Evolutionary conservation across 768 basidiomycete species (phyloP), one percentile per base, ranked within the genome.

Genomic region (Pleurotus tuber-regium): DNA sequence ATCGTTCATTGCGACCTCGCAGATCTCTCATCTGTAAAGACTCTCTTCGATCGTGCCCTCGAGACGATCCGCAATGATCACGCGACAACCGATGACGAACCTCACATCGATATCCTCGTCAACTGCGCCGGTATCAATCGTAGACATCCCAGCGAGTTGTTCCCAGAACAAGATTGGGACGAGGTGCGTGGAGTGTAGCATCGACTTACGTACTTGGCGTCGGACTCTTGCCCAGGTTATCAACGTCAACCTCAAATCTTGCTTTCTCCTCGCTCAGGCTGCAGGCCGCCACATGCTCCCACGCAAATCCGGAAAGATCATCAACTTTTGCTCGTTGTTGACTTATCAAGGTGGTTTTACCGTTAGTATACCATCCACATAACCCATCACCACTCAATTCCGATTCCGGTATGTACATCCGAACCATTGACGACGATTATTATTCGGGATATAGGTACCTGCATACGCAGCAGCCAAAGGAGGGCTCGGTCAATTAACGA

Each of bases 391-490:
- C 31, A 33, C n/a, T 33, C 31, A n/a, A n/a, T n/a, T n/a, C n/a
- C n/a, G n/a, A n/a, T n/a, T n/a, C n/a, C n/a, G n/a, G n/a, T n/a
- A n/a, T n/a, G n/a, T n/a, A n/a, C n/a, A n/a, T n/a, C n/a, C n/a
- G n/a, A n/a, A n/a, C n/a, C n/a, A n/a, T n/a, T n/a, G n/a, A n/a
- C n/a, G n/a, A n/a, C n/a, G n/a, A 36, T 12, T 1, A 8, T 1
- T 36, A 9, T 36, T 14, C 18, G 33, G 33, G 14, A 84, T 87
- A 12, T 23, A 47, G 44, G 44, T 96, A 33, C 92, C 93, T 16
- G 94, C 94, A 9, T 96, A 96, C 62, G 90, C 93, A 2, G 84
- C 94, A 3, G 89, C 94, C 7, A 96, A 95, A 66, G 92, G 92
- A 51, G 91, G 89, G 16, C 74, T 92, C 26, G 89, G 88, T 8